These are phyloP conservation scores for Deakozyma indianensis DNA, from an alignment of 805 yeast genomes.

Conservation along the genomic window DNA sequence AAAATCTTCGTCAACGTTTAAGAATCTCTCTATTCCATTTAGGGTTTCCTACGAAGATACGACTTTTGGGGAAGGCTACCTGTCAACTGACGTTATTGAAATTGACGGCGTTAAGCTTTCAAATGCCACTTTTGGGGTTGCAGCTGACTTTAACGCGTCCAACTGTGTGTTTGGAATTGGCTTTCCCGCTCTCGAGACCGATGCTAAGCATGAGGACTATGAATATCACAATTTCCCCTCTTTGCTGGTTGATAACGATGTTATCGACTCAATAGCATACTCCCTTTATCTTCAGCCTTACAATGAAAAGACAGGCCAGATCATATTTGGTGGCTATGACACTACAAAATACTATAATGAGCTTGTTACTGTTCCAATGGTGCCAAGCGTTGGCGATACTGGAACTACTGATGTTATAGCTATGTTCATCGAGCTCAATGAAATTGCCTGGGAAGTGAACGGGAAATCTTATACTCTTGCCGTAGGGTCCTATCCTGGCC, in stretches of 20 bases:
- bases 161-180: background rate
- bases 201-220: background rate
- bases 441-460: background rate
- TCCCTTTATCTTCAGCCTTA: constrained; percentile 42
- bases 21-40: constrained; percentile 8
- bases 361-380: constrained; percentile 25
- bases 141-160: background rate
- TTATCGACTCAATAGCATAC: constrained; percentile 39
- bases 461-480: background rate
- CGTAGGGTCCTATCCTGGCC: constrained; percentile 1
- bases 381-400: background rate
- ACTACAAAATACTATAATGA: constrained; percentile 30
- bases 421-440: constrained; percentile 1
- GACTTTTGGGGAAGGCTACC: constrained; percentile 35
- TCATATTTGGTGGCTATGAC: constrained; percentile 38
- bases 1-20: constrained; percentile 17
- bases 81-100: constrained; percentile 32
- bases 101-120: constrained; percentile 22
- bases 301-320: constrained; percentile 13
- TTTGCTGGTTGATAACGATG: constrained; percentile 22
- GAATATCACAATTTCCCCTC: constrained; percentile 2
- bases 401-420: constrained; percentile 17
- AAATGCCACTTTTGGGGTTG: background rate
- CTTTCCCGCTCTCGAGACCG: background rate
- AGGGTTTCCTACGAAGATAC: constrained; percentile 26